These are phyloP conservation scores for Coemansia sp. DNA, from an alignment of 371 early-diverging fungal species.

Conservation along the genomic window DNA sequence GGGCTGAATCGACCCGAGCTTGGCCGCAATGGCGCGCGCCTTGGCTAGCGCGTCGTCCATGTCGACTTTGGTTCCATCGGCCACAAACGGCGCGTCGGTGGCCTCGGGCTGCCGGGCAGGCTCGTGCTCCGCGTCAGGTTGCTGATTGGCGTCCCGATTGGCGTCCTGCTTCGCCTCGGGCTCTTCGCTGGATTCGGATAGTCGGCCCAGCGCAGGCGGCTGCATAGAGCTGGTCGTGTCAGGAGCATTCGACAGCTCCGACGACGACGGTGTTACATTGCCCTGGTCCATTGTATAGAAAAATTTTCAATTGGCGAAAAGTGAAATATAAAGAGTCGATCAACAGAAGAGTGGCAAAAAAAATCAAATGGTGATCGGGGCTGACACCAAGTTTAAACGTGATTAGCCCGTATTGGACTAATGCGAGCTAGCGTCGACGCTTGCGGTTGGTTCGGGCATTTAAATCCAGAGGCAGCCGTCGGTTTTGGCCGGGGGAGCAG, in stretches of 20 bases:
- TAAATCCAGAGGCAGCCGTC: too few species aligned
- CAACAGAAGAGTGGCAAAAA: too few species aligned
- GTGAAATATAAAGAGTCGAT: too few species aligned
- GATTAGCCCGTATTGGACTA: too few species aligned
- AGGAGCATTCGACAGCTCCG: background rate
- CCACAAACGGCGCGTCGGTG: background rate
- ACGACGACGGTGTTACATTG: constrained; percentile 3
- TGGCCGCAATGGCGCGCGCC: constrained; percentile 83
- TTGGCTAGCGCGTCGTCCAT: constrained; percentile 74
- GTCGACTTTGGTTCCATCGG: constrained; percentile 47
- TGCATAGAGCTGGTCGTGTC: background rate
- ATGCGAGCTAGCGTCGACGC: too few species aligned
- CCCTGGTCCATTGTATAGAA: background rate
- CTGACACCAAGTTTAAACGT: too few species aligned
- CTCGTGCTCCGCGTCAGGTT: background rate
- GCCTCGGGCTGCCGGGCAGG: background rate
- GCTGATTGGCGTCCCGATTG: background rate
- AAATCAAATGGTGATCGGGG: too few species aligned
- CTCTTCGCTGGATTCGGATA: background rate
- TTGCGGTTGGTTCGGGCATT: too few species aligned
- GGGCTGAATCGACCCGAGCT: constrained; percentile 54
- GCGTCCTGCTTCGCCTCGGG: background rate
- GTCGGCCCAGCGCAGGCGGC: background rate
- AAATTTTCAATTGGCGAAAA: too few species aligned
- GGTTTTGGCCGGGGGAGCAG: too few species aligned